A percentile compares a stretch with the other conserved stretches of the same genome.
Conservation (phyloP, 2,329 filamentous ascomycete species). For the Phaeosphaeria sp. region DNA sequence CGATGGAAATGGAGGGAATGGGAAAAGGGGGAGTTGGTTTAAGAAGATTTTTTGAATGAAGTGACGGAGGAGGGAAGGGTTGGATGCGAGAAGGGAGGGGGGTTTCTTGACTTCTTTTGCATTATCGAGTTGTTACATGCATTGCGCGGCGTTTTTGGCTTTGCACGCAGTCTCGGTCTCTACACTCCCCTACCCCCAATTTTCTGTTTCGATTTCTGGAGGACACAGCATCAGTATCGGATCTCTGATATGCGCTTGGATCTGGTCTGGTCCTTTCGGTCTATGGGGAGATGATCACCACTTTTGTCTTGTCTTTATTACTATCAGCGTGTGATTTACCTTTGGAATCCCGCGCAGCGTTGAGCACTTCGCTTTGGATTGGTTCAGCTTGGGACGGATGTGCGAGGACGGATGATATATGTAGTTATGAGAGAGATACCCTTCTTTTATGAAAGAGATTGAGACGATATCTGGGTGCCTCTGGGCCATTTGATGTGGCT, state of each 20-base stretch:
- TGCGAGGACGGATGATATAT: not conserved
- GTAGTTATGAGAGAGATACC: constrained; percentile 8
- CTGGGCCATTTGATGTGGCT: too few species aligned
- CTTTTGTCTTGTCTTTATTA: not conserved
- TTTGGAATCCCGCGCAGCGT: too few species aligned
- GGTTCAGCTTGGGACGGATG: too few species aligned
- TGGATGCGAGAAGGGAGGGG: too few species aligned
- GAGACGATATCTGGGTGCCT: not conserved
- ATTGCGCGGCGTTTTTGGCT: constrained; percentile 1
- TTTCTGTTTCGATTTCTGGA: too few species aligned
- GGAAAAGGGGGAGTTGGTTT: constrained; percentile 55
- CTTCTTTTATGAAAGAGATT: constrained; percentile 6
- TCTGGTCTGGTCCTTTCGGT: not conserved
- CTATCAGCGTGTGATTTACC: too few species aligned
- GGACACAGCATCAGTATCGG: not conserved
- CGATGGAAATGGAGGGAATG: constrained; percentile 27
- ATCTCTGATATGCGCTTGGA: constrained; percentile 1
- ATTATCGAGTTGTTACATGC: not conserved
- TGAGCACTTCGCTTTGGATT: not conserved
- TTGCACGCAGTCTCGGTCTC: not conserved
- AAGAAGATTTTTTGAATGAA: constrained; percentile 57
- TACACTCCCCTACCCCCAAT: too few species aligned
- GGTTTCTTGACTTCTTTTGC: too few species aligned
- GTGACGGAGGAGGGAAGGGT: too few species aligned
- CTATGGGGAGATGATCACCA: not conserved